Base-by-base conservation (phyloP, 2,329 filamentous ascomycete species). In the Aureobasidium sp. region DNA sequence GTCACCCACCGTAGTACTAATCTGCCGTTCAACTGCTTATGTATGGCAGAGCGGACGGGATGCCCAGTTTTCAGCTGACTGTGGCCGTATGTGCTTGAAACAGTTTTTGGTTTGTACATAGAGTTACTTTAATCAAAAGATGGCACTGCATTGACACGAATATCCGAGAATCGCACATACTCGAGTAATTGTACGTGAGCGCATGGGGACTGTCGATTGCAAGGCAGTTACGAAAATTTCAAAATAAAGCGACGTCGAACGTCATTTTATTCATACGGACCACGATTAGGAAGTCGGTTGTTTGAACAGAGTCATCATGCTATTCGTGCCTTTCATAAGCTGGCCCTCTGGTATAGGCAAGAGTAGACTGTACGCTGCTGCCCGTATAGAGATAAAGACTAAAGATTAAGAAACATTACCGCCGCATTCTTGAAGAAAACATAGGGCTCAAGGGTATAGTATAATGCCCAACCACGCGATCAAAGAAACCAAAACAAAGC, bases 321-420 rank as follows among this genome's bases (percentile, higher is more conserved):
- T 53, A 34, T 31, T 57, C 53, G 20, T 57, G 41, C 53, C 53
- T 39, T 22, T 60, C 45, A 45, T 60, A 34, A 49, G 41, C 31
- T 41, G 25, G 36, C 22, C 45, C 36, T 58, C 27, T 12, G 27
- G 56, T 20, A n/a, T 31, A 25, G 41, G 25, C 17, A 22, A 60
- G 25, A 48, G 56, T 36, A 60, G 25, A 60, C 56, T 60, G 42
- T 45, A 42, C 22, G 29, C 42, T 58, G 42, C 41, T 58, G 42
- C 29, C 39, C 48, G 42, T 34, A 45, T 44, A 45, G 20, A 45
- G 39, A 57, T 44, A 48, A 47, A 37, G 53, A 41, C 27, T 41
- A 37, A 52, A 36, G 31, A 60, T 48, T 60, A 60, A 49, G 56
- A 45, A 60, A 60, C 34, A 60, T 60, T 60, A 60, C 56, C 41